phyloP scores from a whole-genome alignment of 2,329 filamentous ascomycete species.

The Septoria petroselini region DNA sequence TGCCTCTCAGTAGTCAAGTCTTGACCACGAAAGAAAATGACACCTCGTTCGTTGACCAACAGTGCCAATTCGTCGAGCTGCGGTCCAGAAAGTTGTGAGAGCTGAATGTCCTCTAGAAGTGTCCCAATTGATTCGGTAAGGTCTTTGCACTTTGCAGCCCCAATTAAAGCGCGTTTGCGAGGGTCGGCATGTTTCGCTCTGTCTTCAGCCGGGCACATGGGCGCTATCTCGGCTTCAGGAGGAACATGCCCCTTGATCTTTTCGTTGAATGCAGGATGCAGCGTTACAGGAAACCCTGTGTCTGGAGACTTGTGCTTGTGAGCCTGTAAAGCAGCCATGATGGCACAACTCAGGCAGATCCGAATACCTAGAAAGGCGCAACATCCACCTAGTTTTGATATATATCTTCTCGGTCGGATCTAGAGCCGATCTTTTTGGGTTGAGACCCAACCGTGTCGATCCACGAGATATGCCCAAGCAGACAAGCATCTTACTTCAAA shows the following conservation, averaged over 20 bases:
- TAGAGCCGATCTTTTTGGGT: too few species aligned
- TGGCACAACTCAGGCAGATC: too few species aligned
- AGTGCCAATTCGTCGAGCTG: conserved; percentile 1
- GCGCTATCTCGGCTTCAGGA: neutral
- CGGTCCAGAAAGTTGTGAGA: neutral
- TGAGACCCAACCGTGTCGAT: too few species aligned
- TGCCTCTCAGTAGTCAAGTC: neutral
- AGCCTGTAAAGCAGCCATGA: neutral
- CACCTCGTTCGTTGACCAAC: neutral
- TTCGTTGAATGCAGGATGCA: neutral
- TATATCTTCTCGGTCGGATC: too few species aligned
- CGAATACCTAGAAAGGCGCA: too few species aligned
- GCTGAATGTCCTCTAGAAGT: neutral
- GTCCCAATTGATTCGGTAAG: neutral
- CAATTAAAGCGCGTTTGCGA: neutral
- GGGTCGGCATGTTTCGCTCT: neutral
- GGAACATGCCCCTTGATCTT: neutral
- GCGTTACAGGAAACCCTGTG: neutral
- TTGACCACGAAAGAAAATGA: neutral
- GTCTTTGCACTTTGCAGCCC: neutral
- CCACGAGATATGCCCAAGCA: too few species aligned
- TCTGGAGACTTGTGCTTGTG: neutral
- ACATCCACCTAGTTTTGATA: too few species aligned
- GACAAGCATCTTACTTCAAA: too few species aligned
- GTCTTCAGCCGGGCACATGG: neutral